Percentiles rank a stretch among this genome's conserved stretches.
phyloP scores from a whole-genome alignment of 2,329 filamentous ascomycete species.

The Zalaria sp. region DNA sequence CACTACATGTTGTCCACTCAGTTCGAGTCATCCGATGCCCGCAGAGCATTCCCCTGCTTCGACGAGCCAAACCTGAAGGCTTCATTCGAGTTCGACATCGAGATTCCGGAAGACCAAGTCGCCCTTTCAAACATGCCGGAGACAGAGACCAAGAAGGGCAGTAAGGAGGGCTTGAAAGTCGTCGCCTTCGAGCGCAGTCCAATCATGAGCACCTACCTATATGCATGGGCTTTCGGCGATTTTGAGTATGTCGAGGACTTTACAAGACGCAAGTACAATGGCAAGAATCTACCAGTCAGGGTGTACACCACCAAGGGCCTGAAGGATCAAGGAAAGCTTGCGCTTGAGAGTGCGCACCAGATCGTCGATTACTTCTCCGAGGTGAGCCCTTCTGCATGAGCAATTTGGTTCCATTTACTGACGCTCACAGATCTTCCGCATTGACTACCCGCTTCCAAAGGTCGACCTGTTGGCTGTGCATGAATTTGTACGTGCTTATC shows the following conservation, averaged over 20 bases:
- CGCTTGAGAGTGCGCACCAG: constrained; percentile 79
- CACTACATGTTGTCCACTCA: constrained; percentile 78
- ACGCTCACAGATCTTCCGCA: constrained; percentile 52
- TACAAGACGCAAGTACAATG: constrained; percentile 81
- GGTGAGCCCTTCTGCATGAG: constrained; percentile 14
- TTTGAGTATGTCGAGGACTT: constrained; percentile 93
- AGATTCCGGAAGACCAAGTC: constrained; percentile 76
- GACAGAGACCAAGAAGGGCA: constrained; percentile 55
- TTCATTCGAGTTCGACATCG: constrained; percentile 85
- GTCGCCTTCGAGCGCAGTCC: constrained; percentile 76
- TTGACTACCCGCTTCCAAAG: constrained; percentile 89
- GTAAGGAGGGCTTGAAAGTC: constrained; percentile 46
- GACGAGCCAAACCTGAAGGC: constrained; percentile 97
- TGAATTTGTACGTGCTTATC: constrained; percentile 58
- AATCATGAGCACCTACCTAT: constrained; percentile 77
- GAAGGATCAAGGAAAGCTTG: constrained; percentile 80
- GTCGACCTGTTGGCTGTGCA: constrained; percentile 82
- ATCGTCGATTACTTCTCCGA: constrained; percentile 96
- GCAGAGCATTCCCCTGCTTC: constrained; percentile 92
- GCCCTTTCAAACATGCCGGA: constrained; percentile 94
- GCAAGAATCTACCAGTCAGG: constrained; percentile 78
- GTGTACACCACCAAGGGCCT: constrained; percentile 94
- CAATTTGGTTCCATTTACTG: constrained; percentile 2
- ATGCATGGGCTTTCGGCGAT: constrained; percentile 91
- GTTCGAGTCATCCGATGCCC: constrained; percentile 92